Evolutionary conservation across 108 stramenopile genomes (phyloP).

Genomic region (Epipyxis sp.): DNA sequence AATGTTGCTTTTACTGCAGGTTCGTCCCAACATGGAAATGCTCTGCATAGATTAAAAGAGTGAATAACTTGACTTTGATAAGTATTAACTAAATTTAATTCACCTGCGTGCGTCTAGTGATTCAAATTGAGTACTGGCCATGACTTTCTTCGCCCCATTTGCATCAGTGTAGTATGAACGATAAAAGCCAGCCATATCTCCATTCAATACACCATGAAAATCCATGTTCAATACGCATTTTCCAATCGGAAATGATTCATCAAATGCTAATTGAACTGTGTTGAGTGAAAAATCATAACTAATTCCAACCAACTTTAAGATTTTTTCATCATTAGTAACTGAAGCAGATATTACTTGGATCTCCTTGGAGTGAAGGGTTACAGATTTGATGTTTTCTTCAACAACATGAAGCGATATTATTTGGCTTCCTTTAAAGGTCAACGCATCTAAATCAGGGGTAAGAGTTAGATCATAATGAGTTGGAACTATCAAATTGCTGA

Average conservation of each 20-base stretch:
- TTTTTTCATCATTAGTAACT: neutral
- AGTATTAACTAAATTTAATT: no score
- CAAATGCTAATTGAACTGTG: neutral
- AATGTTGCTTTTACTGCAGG: constrained; percentile 89
- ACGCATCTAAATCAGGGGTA: constrained; percentile 3
- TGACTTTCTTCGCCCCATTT: constrained; percentile 70
- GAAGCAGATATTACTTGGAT: constrained; percentile 66
- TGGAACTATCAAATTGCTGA: neutral
- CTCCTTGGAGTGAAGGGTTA: constrained; percentile 82
- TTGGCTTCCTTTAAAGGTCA: neutral
- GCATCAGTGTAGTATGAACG: constrained; percentile 72
- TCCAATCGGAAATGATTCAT: constrained; percentile 38
- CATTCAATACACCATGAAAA: constrained; percentile 79
- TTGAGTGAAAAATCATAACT: neutral
- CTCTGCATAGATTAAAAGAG: constrained; percentile 77
- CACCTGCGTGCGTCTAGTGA: constrained; percentile 73
- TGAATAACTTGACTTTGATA: neutral
- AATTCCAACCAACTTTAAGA: neutral
- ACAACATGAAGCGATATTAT: neutral
- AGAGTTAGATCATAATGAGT: neutral
- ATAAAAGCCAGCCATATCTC: constrained; percentile 95
- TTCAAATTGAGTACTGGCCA: constrained; percentile 95
- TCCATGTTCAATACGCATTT: constrained; percentile 60
- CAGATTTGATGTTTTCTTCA: constrained; percentile 45
- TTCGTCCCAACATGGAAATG: constrained; percentile 97